A percentile compares a stretch with the other conserved stretches of the same genome.
Evolutionary conservation across 768 basidiomycete genomes (phyloP).

Genomic region (Lentinula sp.): DNA sequence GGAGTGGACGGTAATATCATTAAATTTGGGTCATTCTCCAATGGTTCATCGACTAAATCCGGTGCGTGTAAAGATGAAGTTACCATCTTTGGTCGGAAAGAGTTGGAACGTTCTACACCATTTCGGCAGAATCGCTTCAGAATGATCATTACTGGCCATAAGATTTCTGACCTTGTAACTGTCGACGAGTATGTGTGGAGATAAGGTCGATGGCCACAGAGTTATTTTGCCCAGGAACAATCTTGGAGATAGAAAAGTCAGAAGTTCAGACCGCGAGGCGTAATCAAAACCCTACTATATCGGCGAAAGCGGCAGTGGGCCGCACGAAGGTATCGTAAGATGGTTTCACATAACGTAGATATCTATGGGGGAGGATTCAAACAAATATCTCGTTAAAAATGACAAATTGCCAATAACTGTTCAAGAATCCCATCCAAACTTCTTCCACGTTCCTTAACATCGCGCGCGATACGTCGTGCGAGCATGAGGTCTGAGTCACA

Average conservation of each 20-base stretch:
- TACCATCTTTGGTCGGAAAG: constrained; percentile 25
- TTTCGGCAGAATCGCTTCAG: not conserved
- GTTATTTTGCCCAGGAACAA: constrained; percentile 93
- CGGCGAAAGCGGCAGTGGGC: constrained; percentile 81
- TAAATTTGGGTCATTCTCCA: constrained; percentile 44
- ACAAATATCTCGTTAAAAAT: not conserved
- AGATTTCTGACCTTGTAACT: constrained; percentile 47
- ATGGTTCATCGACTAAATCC: constrained; percentile 22
- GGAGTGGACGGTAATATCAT: constrained; percentile 71
- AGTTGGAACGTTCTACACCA: constrained; percentile 65
- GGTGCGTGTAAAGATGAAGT: not conserved
- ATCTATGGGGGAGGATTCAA: constrained; percentile 35
- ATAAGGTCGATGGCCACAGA: constrained; percentile 90
- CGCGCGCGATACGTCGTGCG: constrained; percentile 83
- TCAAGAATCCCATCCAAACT: constrained; percentile 84
- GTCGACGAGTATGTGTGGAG: constrained; percentile 80
- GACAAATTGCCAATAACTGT: constrained; percentile 47
- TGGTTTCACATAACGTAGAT: constrained; percentile 92
- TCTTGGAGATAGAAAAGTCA: constrained; percentile 38
- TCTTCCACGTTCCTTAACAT: constrained; percentile 83
- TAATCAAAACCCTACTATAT: constrained; percentile 56
- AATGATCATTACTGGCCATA: not conserved
- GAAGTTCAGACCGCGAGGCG: not conserved
- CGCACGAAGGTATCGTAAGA: constrained; percentile 91
- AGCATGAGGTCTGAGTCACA: constrained; percentile 97